phyloP scores from a whole-genome alignment of 2,329 filamentous ascomycete genomes.

The Fusarium armeniacum region DNA sequence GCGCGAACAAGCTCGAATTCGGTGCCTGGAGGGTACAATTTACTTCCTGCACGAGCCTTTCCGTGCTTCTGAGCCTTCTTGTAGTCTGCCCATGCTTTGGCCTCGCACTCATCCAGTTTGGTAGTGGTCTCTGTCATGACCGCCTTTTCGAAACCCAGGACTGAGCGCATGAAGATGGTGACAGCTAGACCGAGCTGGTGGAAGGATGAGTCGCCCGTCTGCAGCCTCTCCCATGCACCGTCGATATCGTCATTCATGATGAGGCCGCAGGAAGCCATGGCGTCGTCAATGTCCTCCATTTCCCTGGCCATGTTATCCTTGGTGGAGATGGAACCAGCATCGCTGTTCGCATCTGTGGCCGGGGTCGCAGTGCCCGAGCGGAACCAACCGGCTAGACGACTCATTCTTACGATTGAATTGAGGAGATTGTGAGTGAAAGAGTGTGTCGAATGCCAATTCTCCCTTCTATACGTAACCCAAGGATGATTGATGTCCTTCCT shows the following conservation, averaged over 20 bases:
- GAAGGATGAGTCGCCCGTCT: constrained; percentile 83
- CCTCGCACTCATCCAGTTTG: constrained; percentile 81
- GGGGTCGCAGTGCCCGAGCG: constrained; percentile 57
- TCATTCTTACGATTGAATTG: constrained; percentile 55
- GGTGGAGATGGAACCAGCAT: constrained; percentile 45
- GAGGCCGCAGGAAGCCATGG: constrained; percentile 74
- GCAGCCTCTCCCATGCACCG: constrained; percentile 80
- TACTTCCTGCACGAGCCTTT: constrained; percentile 52
- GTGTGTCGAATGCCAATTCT: not conserved
- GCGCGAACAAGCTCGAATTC: constrained; percentile 89
- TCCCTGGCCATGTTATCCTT: constrained; percentile 58
- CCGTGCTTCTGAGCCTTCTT: constrained; percentile 78
- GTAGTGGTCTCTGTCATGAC: constrained; percentile 86
- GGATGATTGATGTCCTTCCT: not conserved
- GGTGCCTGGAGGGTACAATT: constrained; percentile 83
- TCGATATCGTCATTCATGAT: constrained; percentile 94
- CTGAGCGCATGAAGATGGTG: constrained; percentile 85
- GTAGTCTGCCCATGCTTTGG: constrained; percentile 80
- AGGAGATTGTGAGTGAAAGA: not conserved
- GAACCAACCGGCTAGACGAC: constrained; percentile 66
- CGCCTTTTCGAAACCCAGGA: constrained; percentile 91
- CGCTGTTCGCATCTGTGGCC: constrained; percentile 50
- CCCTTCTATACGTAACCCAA: not conserved
- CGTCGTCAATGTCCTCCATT: constrained; percentile 69
- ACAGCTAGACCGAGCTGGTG: constrained; percentile 87